Evolutionary conservation across 768 basidiomycete species (phyloP).

Genomic region (Clathrus columnatus): DNA sequence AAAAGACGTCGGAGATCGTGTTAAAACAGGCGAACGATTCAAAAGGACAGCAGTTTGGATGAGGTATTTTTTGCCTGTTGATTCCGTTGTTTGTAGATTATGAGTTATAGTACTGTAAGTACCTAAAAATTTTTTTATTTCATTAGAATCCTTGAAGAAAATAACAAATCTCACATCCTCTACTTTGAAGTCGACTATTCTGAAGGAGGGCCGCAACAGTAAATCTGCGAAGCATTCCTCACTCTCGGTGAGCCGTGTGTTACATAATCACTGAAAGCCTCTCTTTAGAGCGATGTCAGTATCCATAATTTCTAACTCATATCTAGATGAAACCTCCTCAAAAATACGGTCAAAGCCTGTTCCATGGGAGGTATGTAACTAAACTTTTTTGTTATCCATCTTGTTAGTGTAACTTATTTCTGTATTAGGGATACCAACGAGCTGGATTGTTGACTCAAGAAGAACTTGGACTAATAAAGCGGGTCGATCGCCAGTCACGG

Average conservation of each 20-base stretch:
- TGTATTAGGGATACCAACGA: conserved; percentile 83
- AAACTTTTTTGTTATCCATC: neutral
- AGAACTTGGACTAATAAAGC: conserved; percentile 82
- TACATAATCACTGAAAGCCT: neutral
- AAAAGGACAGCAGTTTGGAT: conserved; percentile 50
- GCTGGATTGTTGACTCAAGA: conserved; percentile 83
- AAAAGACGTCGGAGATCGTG: conserved; percentile 61
- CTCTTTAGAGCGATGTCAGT: conserved; percentile 47
- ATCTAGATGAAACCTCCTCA: conserved; percentile 77
- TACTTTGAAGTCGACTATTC: neutral
- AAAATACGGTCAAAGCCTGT: conserved; percentile 88
- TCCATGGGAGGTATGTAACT: conserved; percentile 80
- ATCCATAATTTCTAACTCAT: conserved; percentile 69
- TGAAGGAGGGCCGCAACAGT: neutral
- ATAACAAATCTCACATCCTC: neutral
- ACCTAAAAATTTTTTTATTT: no score
- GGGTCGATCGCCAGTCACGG: conserved; percentile 73
- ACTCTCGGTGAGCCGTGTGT: no score
- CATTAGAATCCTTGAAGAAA: no score
- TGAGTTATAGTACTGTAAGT: no score
- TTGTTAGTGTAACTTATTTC: conserved; percentile 12
- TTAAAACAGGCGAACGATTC: conserved; percentile 69
- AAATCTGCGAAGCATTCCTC: conserved; percentile 6
- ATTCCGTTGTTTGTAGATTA: no score
- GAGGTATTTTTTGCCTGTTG: conserved; percentile 10